Evolutionary conservation across 2,329 filamentous ascomycete species (phyloP).

Genomic region (Paramyrothecium sp.): DNA sequence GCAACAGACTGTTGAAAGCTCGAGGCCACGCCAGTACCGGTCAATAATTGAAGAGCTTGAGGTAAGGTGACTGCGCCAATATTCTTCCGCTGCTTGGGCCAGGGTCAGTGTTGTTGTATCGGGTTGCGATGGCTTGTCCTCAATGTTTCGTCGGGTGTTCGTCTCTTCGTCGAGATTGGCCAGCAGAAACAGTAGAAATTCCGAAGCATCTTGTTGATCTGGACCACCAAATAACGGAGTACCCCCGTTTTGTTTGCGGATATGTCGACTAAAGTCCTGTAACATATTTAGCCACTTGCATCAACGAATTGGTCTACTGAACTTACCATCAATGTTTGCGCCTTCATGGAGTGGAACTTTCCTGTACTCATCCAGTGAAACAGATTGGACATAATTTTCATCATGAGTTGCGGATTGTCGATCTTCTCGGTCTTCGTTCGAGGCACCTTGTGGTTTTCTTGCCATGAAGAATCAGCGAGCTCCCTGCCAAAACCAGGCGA

Average conservation of each 20-base stretch:
- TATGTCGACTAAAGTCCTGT: conserved; percentile 53
- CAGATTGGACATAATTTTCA: conserved; percentile 57
- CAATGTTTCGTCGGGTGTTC: conserved; percentile 55
- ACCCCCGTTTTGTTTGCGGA: conserved; percentile 28
- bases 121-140: conserved; percentile 27
- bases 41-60: conserved; percentile 75
- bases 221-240: conserved; percentile 62
- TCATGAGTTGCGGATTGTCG: conserved; percentile 56
- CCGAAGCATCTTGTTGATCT: conserved; percentile 86
- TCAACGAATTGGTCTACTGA: neutral
- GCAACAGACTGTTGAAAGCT: conserved; percentile 70
- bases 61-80: conserved; percentile 71
- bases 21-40: conserved; percentile 75
- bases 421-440: conserved; percentile 58
- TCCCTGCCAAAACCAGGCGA: conserved; percentile 68
- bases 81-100: conserved; percentile 62
- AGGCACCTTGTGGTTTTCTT: conserved; percentile 65
- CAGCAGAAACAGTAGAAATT: conserved; percentile 82
- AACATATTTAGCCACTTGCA: conserved; percentile 12
- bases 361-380: conserved; percentile 56
- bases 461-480: conserved; percentile 57
- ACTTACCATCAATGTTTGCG: conserved; percentile 58
- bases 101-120: conserved; percentile 29
- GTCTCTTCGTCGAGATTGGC: conserved; percentile 84
- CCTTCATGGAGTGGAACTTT: conserved; percentile 49